A percentile compares a stretch with the other conserved stretches of the same genome.
Conservation (phyloP, 805 yeast species). For the Saccharomycopsis selenospora region DNA sequence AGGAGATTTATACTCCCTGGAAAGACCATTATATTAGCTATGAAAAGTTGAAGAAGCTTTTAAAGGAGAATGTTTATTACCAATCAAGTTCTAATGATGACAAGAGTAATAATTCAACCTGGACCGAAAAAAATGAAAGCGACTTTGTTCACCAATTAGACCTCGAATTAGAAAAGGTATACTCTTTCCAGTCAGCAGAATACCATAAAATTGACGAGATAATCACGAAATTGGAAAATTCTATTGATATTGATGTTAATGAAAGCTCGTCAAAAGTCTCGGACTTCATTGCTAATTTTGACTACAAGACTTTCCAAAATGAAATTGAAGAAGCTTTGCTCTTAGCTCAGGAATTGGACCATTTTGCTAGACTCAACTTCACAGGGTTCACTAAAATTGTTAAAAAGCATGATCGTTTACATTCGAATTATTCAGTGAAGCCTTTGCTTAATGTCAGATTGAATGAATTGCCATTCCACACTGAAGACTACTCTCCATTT, state of each 20-base stretch:
- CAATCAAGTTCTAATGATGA: slow-evolving; percentile 22
- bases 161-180: slow-evolving; percentile 67
- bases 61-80: slow-evolving; percentile 57
- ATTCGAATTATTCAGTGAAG: slow-evolving; percentile 79
- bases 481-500: slow-evolving; percentile 91
- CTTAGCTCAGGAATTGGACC: slow-evolving; percentile 78
- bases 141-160: slow-evolving; percentile 61
- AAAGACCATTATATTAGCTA: slow-evolving; percentile 62
- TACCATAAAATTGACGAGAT: slow-evolving; percentile 61
- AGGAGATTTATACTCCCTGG: slow-evolving; percentile 88
- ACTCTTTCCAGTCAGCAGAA: slow-evolving; percentile 59
- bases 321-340: slow-evolving; percentile 68
- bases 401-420: slow-evolving; percentile 91
- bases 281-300: slow-evolving; percentile 32
- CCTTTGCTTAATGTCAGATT: slow-evolving; percentile 85
- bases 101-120: slow-evolving; percentile 26
- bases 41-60: slow-evolving; percentile 53
- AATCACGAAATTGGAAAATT: slow-evolving; percentile 56
- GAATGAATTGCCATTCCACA: slow-evolving; percentile 81
- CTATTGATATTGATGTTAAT: slow-evolving; percentile 38
- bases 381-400: slow-evolving; percentile 94
- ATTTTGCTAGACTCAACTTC: slow-evolving; percentile 83
- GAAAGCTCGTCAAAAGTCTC: slow-evolving; percentile 25
- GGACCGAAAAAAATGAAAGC: slow-evolving; percentile 70
- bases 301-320: slow-evolving; percentile 54